A percentile compares a stretch with the other conserved stretches of the same genome.
Conservation (phyloP, 1,284 basidiomycete species). For the Mycosarcoma mackinlayi region DNA sequence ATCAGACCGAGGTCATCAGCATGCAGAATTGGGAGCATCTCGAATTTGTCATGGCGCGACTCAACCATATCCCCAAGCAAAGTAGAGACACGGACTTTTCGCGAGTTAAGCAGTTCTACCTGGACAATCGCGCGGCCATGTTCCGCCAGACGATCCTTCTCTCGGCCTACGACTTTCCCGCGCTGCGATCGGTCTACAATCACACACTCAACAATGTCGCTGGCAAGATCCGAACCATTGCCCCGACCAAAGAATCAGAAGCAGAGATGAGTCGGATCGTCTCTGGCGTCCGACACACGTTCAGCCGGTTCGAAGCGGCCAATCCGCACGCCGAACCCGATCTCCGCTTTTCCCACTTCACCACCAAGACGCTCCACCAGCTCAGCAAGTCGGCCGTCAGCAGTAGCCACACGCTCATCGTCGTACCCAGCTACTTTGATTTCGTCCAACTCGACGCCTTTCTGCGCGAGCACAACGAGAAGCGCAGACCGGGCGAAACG, state of each 20-base stretch:
- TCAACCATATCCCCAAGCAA: slow-evolving; percentile 90
- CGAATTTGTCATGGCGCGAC: slow-evolving; percentile 83
- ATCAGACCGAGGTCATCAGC: slow-evolving; percentile 89
- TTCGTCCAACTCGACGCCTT: slow-evolving; percentile 90
- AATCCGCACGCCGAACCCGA: slow-evolving; percentile 85
- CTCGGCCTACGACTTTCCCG: slow-evolving; percentile 89
- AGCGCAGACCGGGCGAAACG: slow-evolving; percentile 64
- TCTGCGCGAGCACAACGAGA: slow-evolving; percentile 73
- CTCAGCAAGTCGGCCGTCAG: slow-evolving; percentile 90
- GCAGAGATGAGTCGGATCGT: slow-evolving; percentile 39
- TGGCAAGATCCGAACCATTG: slow-evolving; percentile 75
- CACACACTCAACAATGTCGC: slow-evolving; percentile 80
- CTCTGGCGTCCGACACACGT: slow-evolving; percentile 72
- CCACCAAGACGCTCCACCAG: slow-evolving; percentile 82
- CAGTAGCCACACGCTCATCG: slow-evolving; percentile 85
- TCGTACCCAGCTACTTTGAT: slow-evolving; percentile 95
- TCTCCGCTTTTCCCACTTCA: slow-evolving; percentile 85
- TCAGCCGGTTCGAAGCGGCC: slow-evolving; percentile 79
- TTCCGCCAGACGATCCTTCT: slow-evolving; percentile 89
- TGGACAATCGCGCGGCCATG: slow-evolving; percentile 82
- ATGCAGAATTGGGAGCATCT: slow-evolving; percentile 99
- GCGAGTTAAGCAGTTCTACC: slow-evolving; percentile 95
- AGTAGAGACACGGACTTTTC: slow-evolving; percentile 95
- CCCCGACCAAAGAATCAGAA: slow-evolving; percentile 5
- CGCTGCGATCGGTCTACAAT: slow-evolving; percentile 83